These are phyloP conservation scores for Wickerhamomyces sydowiorum DNA, from an alignment of 805 yeast species.

Conservation along the genomic window DNA sequence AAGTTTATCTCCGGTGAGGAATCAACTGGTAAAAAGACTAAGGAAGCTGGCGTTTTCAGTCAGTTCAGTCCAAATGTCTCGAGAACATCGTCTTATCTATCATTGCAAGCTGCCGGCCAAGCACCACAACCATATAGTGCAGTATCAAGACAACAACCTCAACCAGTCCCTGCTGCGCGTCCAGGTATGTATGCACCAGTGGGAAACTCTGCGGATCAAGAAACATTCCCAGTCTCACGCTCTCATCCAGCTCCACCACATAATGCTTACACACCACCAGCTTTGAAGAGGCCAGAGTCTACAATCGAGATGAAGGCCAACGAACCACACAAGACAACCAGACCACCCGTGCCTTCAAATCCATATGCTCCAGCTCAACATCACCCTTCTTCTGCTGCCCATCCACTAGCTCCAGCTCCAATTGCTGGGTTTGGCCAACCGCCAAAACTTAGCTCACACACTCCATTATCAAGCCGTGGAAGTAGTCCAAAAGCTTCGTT, in stretches of 20 bases:
- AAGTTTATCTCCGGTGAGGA: conserved; percentile 80
- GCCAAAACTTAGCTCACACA: not conserved
- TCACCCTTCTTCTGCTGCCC: not conserved
- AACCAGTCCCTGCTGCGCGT: not conserved
- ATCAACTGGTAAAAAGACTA: conserved; percentile 25
- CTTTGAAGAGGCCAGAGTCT: not conserved
- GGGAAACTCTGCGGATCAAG: not conserved
- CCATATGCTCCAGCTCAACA: not conserved
- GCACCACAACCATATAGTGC: conserved; percentile 16
- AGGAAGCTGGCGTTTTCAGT: conserved; percentile 55
- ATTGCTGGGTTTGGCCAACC: not conserved
- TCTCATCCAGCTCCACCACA: not conserved
- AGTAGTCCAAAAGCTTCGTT: not conserved
- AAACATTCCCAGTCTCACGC: not conserved
- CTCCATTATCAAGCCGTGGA: not conserved
- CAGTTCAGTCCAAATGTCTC: conserved; percentile 69
- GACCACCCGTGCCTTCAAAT: not conserved
- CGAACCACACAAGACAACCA: not conserved
- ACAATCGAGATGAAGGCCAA: not conserved
- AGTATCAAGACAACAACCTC: conserved; percentile 2
- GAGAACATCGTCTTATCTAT: conserved; percentile 35
- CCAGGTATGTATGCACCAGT: not conserved
- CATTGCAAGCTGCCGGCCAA: conserved; percentile 9
- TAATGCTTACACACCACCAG: not conserved
- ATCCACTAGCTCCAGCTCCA: not conserved